phyloP scores from a whole-genome alignment of 768 basidiomycete species.

The Rhizopogon vulgaris region DNA sequence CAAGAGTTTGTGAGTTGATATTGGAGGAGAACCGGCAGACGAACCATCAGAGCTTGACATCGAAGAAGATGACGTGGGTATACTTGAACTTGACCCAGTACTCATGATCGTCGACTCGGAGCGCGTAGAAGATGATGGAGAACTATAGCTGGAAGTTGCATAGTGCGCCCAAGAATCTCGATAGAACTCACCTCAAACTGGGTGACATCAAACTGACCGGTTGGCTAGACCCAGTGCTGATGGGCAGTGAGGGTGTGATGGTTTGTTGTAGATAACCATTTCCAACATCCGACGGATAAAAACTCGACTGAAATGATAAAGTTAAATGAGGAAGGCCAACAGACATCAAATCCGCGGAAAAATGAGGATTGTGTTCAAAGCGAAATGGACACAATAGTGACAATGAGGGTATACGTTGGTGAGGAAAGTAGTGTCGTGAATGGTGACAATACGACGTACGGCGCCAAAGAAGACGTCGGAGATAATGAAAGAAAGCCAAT shows the following conservation, averaged over 20 bases:
- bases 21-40: neutral
- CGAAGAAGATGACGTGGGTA: neutral
- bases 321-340: neutral
- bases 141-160: neutral
- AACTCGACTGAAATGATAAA: neutral
- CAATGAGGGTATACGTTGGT: neutral
- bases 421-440: neutral
- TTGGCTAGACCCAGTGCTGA: neutral
- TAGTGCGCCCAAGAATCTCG: neutral
- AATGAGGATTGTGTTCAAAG: neutral
- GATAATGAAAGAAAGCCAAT: neutral
- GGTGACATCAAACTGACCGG: neutral
- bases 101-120: neutral
- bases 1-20: neutral
- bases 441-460: neutral
- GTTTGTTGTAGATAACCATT: neutral
- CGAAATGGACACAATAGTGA: neutral
- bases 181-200: neutral
- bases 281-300: neutral
- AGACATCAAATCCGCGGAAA: neutral
- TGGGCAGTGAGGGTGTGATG: neutral
- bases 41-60: neutral
- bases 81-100: conserved; percentile 1
- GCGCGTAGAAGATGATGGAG: neutral
- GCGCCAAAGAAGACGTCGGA: too few species aligned